These are phyloP conservation scores for Fusarium floridanum DNA, from an alignment of 2,329 filamentous ascomycete species.

Conservation along the genomic window DNA sequence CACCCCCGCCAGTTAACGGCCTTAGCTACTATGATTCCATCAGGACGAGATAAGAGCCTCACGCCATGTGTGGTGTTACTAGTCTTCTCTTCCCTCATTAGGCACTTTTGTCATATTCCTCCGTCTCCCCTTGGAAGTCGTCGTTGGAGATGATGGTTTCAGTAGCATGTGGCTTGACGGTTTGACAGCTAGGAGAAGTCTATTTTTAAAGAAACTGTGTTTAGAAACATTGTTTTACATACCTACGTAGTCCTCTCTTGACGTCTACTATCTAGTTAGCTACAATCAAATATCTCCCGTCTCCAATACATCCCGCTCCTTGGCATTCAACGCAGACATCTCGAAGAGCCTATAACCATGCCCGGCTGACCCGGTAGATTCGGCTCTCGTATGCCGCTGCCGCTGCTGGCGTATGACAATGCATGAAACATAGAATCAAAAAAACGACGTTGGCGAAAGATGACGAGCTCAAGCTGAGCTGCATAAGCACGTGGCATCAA, in stretches of 20 bases:
- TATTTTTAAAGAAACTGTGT: neutral
- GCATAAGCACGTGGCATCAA: neutral
- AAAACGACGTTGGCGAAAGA: neutral
- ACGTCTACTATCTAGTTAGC: neutral
- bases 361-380: slow-evolving; percentile 8
- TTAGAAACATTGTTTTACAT: neutral
- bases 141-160: neutral
- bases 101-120: neutral
- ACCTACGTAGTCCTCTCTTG: neutral
- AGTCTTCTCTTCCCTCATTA: neutral
- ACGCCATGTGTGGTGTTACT: neutral
- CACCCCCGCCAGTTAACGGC: slow-evolving; percentile 16
- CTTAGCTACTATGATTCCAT: neutral
- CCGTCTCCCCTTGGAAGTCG: neutral
- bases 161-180: neutral
- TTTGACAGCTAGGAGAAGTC: neutral
- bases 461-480: neutral
- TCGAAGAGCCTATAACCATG: neutral
- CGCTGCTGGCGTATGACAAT: neutral
- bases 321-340: neutral
- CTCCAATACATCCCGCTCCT: neutral
- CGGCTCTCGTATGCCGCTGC: neutral
- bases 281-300: neutral
- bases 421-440: neutral
- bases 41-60: neutral